These are phyloP conservation scores for Dactylellina parvicollis DNA, from an alignment of 2,329 filamentous ascomycete genomes.

Conservation along the genomic window DNA sequence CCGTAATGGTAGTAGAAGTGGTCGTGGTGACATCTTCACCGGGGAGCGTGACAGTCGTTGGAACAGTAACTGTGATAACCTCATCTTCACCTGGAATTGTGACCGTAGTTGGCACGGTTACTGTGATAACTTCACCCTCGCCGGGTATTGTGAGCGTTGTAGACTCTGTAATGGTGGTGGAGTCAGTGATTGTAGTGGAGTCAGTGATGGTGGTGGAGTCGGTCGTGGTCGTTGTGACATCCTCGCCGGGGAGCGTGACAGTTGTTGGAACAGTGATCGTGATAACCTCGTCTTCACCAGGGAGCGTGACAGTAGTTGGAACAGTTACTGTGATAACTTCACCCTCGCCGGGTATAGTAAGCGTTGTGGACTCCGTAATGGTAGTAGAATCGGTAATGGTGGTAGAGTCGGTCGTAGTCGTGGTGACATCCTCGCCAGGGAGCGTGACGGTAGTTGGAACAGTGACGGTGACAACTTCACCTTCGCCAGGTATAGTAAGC, in stretches of 20 bases:
- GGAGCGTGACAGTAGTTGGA: conserved; percentile 1
- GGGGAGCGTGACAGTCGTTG: not conserved
- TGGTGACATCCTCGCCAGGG: too few relatives aligned
- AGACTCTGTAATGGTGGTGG: not conserved
- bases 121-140: conserved; percentile 4
- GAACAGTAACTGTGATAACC: not conserved
- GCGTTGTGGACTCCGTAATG: not conserved
- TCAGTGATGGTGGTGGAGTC: too few relatives aligned
- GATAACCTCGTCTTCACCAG: not conserved
- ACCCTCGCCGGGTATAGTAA: too few relatives aligned
- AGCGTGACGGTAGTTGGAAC: too few relatives aligned
- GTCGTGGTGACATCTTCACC: not conserved
- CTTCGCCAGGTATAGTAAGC: too few relatives aligned
- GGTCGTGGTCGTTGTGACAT: not conserved
- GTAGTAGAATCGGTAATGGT: not conserved
- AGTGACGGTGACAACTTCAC: too few relatives aligned
- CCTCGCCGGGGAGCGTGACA: conserved; percentile 6
- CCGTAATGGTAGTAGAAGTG: conserved; percentile 16
- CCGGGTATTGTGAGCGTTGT: not conserved
- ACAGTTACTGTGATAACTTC: too few relatives aligned
- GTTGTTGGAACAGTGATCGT: not conserved
- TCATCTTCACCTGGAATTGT: conserved; percentile 7
- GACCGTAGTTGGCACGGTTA: conserved; percentile 8
- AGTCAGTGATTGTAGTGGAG: too few relatives aligned
- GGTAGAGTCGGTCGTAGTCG: not conserved